These are phyloP conservation scores for Vaccinium macrocarpon DNA, from an alignment of 148 eudicot species.

Conservation along the genomic window DNA sequence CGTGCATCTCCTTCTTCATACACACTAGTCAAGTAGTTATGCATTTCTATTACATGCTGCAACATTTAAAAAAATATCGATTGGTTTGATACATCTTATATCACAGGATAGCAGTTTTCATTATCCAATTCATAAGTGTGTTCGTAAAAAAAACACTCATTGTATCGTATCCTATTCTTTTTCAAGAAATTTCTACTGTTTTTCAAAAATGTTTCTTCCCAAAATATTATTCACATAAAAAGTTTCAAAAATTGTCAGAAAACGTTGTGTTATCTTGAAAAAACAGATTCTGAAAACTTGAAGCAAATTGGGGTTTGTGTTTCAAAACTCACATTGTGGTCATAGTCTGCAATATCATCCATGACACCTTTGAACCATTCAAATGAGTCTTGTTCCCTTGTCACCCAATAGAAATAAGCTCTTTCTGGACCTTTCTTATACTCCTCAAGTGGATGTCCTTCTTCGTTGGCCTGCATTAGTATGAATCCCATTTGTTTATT, in stretches of 20 bases:
- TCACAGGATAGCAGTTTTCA: not conserved
- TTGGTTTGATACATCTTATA: not conserved
- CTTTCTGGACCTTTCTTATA: slow-evolving; percentile 48
- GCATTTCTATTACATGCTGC: slow-evolving; percentile 95
- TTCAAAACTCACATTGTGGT: slow-evolving; percentile 46
- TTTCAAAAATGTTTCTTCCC: not conserved
- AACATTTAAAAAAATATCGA: not conserved
- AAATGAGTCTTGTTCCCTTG: slow-evolving; percentile 87
- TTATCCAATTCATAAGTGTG: not conserved
- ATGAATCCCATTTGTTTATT: not conserved
- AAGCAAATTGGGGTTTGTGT: not conserved
- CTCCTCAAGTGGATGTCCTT: slow-evolving; percentile 8
- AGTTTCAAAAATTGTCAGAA: not conserved
- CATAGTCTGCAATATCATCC: slow-evolving; percentile 79
- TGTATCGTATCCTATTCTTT: not conserved
- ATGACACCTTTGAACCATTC: slow-evolving; percentile 92
- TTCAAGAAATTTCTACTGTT: not conserved
- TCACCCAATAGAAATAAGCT: slow-evolving; percentile 93
- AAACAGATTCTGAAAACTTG: not conserved
- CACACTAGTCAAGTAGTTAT: slow-evolving; percentile 89
- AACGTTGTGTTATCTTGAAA: not conserved
- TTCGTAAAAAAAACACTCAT: not conserved
- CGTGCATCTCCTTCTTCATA: slow-evolving; percentile 99
- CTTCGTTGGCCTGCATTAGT: slow-evolving; percentile 33
- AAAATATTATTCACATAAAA: not conserved